Evolutionary conservation across 2,329 filamentous ascomycete species (phyloP), one percentile per base, ranked within the genome.

Genomic region (Ramichloridium luteum): DNA sequence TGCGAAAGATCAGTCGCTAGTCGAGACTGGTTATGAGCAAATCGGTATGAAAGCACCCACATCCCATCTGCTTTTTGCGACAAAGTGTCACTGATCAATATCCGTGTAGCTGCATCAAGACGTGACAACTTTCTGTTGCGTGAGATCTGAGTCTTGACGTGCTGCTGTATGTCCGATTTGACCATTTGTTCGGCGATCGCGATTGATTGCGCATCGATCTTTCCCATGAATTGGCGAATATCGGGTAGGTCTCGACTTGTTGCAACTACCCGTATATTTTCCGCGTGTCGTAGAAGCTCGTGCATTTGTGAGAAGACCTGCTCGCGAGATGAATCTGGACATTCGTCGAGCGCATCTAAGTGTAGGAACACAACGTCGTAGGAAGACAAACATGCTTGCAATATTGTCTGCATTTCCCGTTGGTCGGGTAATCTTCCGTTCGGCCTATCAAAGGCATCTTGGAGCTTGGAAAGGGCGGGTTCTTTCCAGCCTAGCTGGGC

Each of bases 331-430:
- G 17, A n/a, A 25, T 48, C 37, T 11, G 35, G 40, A 36, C 48
- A 54, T 32, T 57, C 54, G 27, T 58, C 53, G 12, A 58, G 35
- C 13, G 50, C 55, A 40, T 58, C 54, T 6, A 58, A 25, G 1
- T 49, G 39, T 14, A 58, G 37, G 34, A 48, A 56, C 1, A 49
- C 43, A 31, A 20, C 51, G 44, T 25, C 33, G 28, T 35, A 39
- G 22, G 39, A 28, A 13, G 25, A 15, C 11, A 40, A 16, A n/a
- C 30, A 42, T 11, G 31, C 13, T 6, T 28, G 18, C 25, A 48
- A 28, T n/a, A 44, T 43, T 25, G 36, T 36, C 25, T 46, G 17
- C 14, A 49, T 34, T 20, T 44, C 37, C 26, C 41, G 36, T 9
- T 38, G 25, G 13, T 34, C 28, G 17, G 37, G 43, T 16, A 22